Conservation (phyloP, 2,329 filamentous ascomycete genomes). For the Colletotrichum falcatum region DNA sequence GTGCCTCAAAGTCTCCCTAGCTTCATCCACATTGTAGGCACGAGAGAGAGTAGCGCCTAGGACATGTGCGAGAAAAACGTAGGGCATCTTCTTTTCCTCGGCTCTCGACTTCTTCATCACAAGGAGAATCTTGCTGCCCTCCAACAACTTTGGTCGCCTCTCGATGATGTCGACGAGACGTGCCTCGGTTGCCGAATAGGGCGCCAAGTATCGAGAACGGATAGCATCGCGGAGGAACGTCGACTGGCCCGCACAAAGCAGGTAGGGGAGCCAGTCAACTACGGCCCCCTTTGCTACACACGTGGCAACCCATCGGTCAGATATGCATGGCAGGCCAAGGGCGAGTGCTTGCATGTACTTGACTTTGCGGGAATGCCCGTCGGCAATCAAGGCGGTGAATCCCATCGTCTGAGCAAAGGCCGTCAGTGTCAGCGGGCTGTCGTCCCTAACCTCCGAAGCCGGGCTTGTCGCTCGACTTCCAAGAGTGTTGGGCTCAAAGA, state of each 20-base stretch:
- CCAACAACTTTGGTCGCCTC: slow-evolving; percentile 72
- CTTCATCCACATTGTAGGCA: slow-evolving; percentile 74
- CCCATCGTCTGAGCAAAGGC: slow-evolving; percentile 66
- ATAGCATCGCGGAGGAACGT: slow-evolving; percentile 80
- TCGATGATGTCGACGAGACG: slow-evolving; percentile 68
- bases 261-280: slow-evolving; percentile 82
- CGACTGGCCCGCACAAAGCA: slow-evolving; percentile 87
- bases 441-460: slow-evolving; percentile 46
- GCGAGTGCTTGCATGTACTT: slow-evolving; percentile 97
- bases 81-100: slow-evolving; percentile 74
- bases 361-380: slow-evolving; percentile 84
- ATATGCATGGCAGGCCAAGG: slow-evolving; percentile 87
- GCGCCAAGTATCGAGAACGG: slow-evolving; percentile 76
- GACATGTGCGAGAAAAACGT: slow-evolving; percentile 83
- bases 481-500: slow-evolving; percentile 71
- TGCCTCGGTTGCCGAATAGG: slow-evolving; percentile 70
- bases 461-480: slow-evolving; percentile 49
- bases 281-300: slow-evolving; percentile 73
- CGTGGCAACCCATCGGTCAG: slow-evolving; percentile 82
- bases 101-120: slow-evolving; percentile 75
- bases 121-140: slow-evolving; percentile 75
- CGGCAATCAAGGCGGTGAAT: slow-evolving; percentile 88
- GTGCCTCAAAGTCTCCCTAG: slow-evolving; percentile 67
- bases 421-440: slow-evolving; percentile 63
- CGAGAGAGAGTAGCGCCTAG: slow-evolving; percentile 79